These are phyloP conservation scores for Lachnellula willkommii DNA, from an alignment of 2,329 filamentous ascomycete genomes.

Conservation along the genomic window DNA sequence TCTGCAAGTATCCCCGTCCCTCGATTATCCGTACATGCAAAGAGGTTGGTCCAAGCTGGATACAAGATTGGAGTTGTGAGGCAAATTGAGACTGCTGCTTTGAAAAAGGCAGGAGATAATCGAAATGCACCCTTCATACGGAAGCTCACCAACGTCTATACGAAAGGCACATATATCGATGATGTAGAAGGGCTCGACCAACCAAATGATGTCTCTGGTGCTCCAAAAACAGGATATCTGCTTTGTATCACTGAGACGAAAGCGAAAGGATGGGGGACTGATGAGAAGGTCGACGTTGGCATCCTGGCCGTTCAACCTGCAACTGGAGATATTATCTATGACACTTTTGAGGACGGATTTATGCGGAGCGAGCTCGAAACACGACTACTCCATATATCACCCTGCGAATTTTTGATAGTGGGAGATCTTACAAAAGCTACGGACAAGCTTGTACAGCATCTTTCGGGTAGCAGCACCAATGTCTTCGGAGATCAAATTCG, in stretches of 20 bases:
- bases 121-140: conserved; percentile 86
- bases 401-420: conserved; percentile 90
- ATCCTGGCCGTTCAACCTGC: conserved; percentile 91
- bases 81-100: conserved; percentile 88
- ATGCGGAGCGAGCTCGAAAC: conserved; percentile 97
- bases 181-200: conserved; percentile 76
- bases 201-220: conserved; percentile 45
- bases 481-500: conserved; percentile 88
- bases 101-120: conserved; percentile 95
- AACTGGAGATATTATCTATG: conserved; percentile 93
- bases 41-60: conserved; percentile 83
- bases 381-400: conserved; percentile 87
- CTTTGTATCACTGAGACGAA: conserved; percentile 86
- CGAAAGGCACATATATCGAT: conserved; percentile 95
- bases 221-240: conserved; percentile 72
- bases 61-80: conserved; percentile 95
- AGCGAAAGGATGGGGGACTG: conserved; percentile 73
- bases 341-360: conserved; percentile 94
- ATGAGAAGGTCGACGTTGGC: conserved; percentile 89
- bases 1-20: conserved; percentile 95
- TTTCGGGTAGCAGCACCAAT: conserved; percentile 84
- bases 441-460: conserved; percentile 84
- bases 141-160: conserved; percentile 94
- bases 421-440: conserved; percentile 85
- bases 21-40: conserved; percentile 86